phyloP scores from a whole-genome alignment of 371 early-diverging fungal species.

The Circinella minor region DNA sequence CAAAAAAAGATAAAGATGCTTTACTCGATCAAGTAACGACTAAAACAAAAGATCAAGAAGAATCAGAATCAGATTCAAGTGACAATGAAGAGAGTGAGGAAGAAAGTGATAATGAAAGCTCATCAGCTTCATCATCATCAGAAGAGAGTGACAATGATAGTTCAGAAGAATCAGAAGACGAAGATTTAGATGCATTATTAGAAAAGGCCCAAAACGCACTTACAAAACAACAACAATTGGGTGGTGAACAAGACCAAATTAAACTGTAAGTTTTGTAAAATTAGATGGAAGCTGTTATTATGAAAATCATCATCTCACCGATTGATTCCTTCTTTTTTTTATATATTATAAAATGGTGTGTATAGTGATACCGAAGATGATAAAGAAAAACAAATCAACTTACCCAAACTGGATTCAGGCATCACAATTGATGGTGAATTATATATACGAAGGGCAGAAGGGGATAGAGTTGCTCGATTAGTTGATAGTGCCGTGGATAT shows the following conservation, averaged over 20 bases:
- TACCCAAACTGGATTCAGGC: conserved; percentile 49
- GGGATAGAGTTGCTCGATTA: conserved; percentile 23
- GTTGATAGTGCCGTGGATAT: conserved; percentile 27
- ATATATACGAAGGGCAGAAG: conserved; percentile 28
- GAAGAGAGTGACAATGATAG: conserved; percentile 14
- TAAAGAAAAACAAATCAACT: conserved; percentile 2
- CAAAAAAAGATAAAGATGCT: not conserved
- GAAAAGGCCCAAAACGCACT: conserved; percentile 56
- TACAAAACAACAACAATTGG: conserved; percentile 34
- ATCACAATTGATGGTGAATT: conserved; percentile 32
- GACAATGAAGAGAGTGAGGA: not conserved
- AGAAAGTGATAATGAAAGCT: conserved; percentile 4
- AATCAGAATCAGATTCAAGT: not conserved
- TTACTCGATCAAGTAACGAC: not conserved
- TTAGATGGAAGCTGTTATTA: too few relatives aligned
- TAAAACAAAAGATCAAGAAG: not conserved
- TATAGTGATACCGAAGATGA: not conserved
- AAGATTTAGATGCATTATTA: conserved; percentile 52
- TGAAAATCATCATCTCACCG: too few relatives aligned
- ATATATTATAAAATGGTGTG: too few relatives aligned
- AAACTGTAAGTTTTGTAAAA: conserved; percentile 22
- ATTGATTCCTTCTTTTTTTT: too few relatives aligned
- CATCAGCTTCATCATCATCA: too few relatives aligned
- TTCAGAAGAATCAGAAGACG: conserved; percentile 24
- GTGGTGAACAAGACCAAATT: conserved; percentile 18